These are phyloP conservation scores for Fagus sylvatica DNA, from an alignment of 306 rosid species.

Conservation along the genomic window DNA sequence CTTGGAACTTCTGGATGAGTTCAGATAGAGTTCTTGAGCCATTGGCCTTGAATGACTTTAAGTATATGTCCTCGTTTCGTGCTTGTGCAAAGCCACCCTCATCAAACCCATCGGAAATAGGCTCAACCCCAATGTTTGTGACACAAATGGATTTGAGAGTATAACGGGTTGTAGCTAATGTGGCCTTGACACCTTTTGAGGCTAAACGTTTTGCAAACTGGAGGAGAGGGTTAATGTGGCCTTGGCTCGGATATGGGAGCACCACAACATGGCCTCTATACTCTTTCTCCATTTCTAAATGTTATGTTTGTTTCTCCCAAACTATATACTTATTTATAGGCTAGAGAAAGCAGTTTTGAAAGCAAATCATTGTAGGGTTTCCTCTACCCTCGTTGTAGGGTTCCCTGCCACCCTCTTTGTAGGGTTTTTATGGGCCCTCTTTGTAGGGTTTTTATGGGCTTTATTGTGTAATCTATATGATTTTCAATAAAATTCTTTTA, in stretches of 20 bases:
- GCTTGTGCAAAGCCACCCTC: constrained; percentile 47
- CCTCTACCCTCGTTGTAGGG: too few species aligned
- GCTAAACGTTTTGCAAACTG: constrained; percentile 50
- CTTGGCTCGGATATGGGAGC: constrained; percentile 56
- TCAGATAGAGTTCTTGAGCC: constrained; percentile 41
- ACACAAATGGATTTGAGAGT: constrained; percentile 38
- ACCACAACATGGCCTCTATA: constrained; percentile 33
- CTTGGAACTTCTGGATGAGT: constrained; percentile 18
- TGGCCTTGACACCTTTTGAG: constrained; percentile 47
- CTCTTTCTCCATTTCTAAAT: constrained; percentile 15
- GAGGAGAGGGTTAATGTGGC: constrained; percentile 53
- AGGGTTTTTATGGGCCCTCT: not conserved
- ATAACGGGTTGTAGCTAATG: constrained; percentile 53
- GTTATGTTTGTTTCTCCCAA: not conserved
- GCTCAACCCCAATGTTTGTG: constrained; percentile 37
- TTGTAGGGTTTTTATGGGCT: not conserved
- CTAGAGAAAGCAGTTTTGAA: not conserved
- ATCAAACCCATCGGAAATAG: constrained; percentile 71
- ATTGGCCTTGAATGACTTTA: constrained; percentile 34
- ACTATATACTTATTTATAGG: not conserved
- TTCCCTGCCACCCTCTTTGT: not conserved
- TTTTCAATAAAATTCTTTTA: too few species aligned
- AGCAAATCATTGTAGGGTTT: not conserved
- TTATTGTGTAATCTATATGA: too few species aligned
- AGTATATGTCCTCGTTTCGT: constrained; percentile 19